These are phyloP conservation scores for Coemansia asiatica DNA, from an alignment of 192 early-diverging fungal genomes.

Conservation along the genomic window DNA sequence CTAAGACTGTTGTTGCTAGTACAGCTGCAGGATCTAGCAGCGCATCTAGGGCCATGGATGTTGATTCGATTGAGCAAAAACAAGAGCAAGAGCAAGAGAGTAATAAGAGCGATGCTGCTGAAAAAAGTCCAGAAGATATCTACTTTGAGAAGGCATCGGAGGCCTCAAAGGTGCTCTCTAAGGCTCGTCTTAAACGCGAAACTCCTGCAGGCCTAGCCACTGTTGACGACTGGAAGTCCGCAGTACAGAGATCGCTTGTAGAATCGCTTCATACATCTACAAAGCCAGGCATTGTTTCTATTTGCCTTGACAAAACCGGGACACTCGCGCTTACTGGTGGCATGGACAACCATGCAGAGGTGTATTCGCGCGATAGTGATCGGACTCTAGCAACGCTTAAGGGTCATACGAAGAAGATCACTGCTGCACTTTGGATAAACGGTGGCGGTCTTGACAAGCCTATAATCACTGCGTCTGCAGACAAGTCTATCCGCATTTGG, in stretches of 20 bases:
- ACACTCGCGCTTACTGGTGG: slow-evolving; percentile 76
- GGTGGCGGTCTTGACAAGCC: slow-evolving; percentile 52
- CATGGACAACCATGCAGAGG: slow-evolving; percentile 71
- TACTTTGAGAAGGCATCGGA: slow-evolving; percentile 39
- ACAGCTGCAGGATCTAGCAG: neutral
- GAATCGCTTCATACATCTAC: slow-evolving; percentile 72
- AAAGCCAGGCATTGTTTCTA: slow-evolving; percentile 64
- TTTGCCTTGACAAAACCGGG: slow-evolving; percentile 61
- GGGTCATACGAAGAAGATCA: slow-evolving; percentile 84
- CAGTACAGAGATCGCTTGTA: slow-evolving; percentile 51
- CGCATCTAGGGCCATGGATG: slow-evolving; percentile 26
- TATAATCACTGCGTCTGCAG: slow-evolving; percentile 73
- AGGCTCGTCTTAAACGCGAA: slow-evolving; percentile 80
- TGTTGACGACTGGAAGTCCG: slow-evolving; percentile 66
- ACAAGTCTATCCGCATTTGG: slow-evolving; percentile 83
- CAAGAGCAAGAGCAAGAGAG: neutral
- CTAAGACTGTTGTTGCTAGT: slow-evolving; percentile 11
- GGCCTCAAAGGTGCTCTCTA: slow-evolving; percentile 60
- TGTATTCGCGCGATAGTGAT: slow-evolving; percentile 66
- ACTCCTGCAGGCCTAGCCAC: slow-evolving; percentile 69
- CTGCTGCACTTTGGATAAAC: slow-evolving; percentile 58
- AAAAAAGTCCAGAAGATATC: slow-evolving; percentile 19
- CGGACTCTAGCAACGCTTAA: slow-evolving; percentile 70
- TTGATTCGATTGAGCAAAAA: slow-evolving; percentile 12
- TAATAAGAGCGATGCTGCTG: neutral